phyloP scores from a whole-genome alignment of 164 flowering plant species.

The Santalum album region DNA sequence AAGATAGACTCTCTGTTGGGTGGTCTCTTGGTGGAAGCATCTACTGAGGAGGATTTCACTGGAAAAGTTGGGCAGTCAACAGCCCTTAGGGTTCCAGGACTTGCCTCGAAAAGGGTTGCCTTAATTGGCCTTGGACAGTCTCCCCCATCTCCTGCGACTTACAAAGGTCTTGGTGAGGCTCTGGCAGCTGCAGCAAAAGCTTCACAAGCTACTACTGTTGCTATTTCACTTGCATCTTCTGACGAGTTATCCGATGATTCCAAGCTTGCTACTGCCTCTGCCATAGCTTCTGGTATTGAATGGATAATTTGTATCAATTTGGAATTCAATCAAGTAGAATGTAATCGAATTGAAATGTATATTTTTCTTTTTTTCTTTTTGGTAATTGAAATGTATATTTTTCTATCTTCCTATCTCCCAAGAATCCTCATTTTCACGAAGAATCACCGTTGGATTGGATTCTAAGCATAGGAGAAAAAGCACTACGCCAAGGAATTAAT shows the following conservation, averaged over 20 bases:
- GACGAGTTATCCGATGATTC: conserved; percentile 48
- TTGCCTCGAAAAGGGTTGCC: conserved; percentile 66
- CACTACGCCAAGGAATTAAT: too few species aligned
- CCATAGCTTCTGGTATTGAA: conserved; percentile 70
- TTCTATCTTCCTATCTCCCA: too few species aligned
- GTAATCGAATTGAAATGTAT: too few species aligned
- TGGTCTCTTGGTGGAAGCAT: conserved; percentile 77
- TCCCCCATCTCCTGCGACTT: conserved; percentile 18
- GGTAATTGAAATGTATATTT: too few species aligned
- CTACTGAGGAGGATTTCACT: conserved; percentile 84
- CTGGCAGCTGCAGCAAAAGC: conserved; percentile 72
- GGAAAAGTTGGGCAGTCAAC: conserved; percentile 88
- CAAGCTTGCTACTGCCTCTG: conserved; percentile 56
- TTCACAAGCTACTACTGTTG: conserved; percentile 66
- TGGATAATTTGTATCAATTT: conserved; percentile 1
- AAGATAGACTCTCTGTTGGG: conserved; percentile 55
- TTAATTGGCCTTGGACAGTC: conserved; percentile 82
- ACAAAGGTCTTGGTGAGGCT: conserved; percentile 53
- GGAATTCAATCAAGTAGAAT: background rate
- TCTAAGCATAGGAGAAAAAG: too few species aligned
- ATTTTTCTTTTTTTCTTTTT: too few species aligned
- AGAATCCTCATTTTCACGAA: too few species aligned
- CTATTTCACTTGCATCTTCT: conserved; percentile 66
- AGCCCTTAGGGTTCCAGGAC: conserved; percentile 67
- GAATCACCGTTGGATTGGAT: too few species aligned